Conservation (phyloP, 257 asterid genomes). For the Nicotiana knightiana region DNA sequence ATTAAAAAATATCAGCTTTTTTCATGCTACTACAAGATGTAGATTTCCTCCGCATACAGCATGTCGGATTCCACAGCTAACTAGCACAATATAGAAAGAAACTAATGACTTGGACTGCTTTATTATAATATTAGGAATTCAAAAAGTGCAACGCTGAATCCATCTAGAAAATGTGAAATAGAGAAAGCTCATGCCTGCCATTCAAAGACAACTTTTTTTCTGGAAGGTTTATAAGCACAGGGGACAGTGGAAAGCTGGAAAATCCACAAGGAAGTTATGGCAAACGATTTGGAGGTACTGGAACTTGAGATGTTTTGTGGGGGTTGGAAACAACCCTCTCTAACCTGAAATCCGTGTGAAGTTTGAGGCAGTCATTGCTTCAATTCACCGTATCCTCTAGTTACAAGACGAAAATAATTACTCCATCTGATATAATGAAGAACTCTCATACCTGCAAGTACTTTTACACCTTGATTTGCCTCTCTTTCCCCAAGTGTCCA, state of each 20-base stretch:
- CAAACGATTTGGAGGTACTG: background rate
- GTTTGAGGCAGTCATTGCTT: background rate
- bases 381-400: background rate
- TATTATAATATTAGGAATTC: background rate
- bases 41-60: background rate
- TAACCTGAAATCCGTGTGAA: background rate
- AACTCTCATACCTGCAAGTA: background rate
- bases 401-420: background rate
- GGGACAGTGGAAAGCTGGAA: background rate
- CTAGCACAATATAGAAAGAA: background rate
- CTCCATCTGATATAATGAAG: background rate
- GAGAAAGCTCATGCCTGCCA: background rate
- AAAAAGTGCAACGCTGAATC: background rate
- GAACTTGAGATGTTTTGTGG: background rate
- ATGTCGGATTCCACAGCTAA: background rate
- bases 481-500: background rate
- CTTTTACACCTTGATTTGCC: background rate
- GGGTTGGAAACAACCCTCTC: background rate
- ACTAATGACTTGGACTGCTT: background rate
- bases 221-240: background rate
- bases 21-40: background rate
- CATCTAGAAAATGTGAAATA: background rate
- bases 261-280: background rate
- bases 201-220: background rate
- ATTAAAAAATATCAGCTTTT: background rate